Evolutionary conservation across 2,329 filamentous ascomycete species (phyloP).

Genomic region (Capronia americana): DNA sequence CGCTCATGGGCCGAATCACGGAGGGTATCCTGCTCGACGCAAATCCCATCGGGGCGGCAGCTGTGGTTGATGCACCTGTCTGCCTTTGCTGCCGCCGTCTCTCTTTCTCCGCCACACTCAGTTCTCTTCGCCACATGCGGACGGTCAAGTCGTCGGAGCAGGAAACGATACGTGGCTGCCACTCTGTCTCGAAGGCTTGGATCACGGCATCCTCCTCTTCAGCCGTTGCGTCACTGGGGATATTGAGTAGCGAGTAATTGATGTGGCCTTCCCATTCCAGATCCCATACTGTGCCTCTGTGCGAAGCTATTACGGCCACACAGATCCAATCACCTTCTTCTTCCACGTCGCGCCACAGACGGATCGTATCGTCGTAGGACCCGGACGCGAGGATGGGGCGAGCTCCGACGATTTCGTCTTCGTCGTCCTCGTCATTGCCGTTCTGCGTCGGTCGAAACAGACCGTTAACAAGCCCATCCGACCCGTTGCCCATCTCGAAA

Average conservation of each 20-base stretch:
- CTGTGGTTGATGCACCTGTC: constrained; percentile 7
- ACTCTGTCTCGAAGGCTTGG: constrained; percentile 44
- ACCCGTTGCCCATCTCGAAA: constrained; percentile 25
- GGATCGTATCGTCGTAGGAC: constrained; percentile 92
- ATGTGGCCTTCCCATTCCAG: constrained; percentile 66
- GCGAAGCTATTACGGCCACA: constrained; percentile 79
- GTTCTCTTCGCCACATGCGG: constrained; percentile 75
- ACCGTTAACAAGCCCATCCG: constrained; percentile 9
- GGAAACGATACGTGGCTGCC: constrained; percentile 69
- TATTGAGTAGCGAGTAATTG: constrained; percentile 29
- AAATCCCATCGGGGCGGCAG: constrained; percentile 32
- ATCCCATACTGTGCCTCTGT: constrained; percentile 88
- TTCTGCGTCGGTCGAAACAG: not conserved
- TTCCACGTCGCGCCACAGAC: constrained; percentile 70
- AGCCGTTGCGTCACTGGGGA: constrained; percentile 8
- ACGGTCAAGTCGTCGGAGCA: constrained; percentile 84
- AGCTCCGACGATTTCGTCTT: constrained; percentile 33
- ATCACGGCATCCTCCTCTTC: constrained; percentile 16
- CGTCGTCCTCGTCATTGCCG: constrained; percentile 14
- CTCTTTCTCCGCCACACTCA: constrained; percentile 59
- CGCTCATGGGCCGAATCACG: constrained; percentile 75
- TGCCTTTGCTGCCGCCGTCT: constrained; percentile 22
- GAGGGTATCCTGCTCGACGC: constrained; percentile 69
- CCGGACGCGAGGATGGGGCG: constrained; percentile 79
- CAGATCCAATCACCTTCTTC: constrained; percentile 98